Base-by-base conservation (phyloP, 306 rosid genomes). In the Abrus pulchellus region DNA sequence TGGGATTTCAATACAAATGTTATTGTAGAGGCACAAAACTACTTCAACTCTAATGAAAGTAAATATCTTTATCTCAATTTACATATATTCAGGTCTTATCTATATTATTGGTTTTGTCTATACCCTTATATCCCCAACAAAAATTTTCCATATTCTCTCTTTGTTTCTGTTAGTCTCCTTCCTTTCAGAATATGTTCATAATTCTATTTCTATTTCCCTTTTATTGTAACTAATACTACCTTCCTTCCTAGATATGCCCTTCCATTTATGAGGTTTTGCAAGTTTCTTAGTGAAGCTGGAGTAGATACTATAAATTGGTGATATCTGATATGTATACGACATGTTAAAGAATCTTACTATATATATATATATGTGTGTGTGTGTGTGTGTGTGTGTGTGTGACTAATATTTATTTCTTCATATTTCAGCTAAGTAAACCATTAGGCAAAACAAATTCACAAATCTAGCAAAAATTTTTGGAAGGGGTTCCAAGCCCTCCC, bases 351-450 rank as follows among this genome's bases (percentile, higher is more conserved):
- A 28, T 32, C 6, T n/a, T 32, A 5, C 41, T 0, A 28, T 0
- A 75, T 28, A 43, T 2, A 56, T 10, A 60, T 60, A 56, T 6
- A 11, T 10, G 7, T 44, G n/a, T n/a, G n/a, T n/a, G n/a, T n/a
- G n/a, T n/a, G n/a, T 20, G 20, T 59, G 11, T 41, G 9, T 75
- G 32, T 75, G 44, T 5, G 28, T 8, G 2, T 55, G 53, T 72
- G 36, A 43, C 11, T 14, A 41, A 8, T 40, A 33, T 29, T 63
- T 44, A 20, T 50, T 45, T 67, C 38, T 28, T 28, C 71, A 56
- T 47, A 82, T 59, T 57, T 40, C 66, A 49, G 77, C 56, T 30
- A 75, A 55, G 32, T 44, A 27, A 48, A 61, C 40, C 28, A 66
- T 8, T 9, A 14, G 47, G 38, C 32, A 57, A 67, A 74, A 30